Percentiles rank a stretch among this genome's conserved stretches.
phyloP scores from a whole-genome alignment of 2,329 filamentous ascomycete genomes.

The Colletotrichum godetiae region DNA sequence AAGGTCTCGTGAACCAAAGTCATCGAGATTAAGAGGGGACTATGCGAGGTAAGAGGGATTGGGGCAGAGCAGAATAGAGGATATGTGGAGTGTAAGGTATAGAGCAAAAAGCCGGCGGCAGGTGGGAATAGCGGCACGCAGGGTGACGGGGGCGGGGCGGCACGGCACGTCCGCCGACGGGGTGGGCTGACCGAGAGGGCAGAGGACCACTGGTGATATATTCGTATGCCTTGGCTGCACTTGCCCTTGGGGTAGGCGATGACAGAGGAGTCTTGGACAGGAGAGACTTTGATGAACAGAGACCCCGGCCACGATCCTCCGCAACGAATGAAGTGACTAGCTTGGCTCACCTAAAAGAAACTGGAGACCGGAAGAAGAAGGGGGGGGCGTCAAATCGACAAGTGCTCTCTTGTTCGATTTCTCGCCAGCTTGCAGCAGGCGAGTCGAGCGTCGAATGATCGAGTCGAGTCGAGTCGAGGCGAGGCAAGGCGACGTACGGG shows the following conservation, averaged over 20 bases:
- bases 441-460: constrained; percentile 8
- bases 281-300: constrained; percentile 10
- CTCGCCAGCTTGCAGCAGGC: neutral
- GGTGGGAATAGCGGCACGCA: constrained; percentile 35
- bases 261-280: constrained; percentile 21
- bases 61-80: constrained; percentile 22
- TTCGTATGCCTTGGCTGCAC: constrained; percentile 20
- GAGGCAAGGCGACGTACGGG: constrained; percentile 14
- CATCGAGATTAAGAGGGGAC: constrained; percentile 18
- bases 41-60: constrained; percentile 15
- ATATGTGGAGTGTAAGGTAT: constrained; percentile 7
- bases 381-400: constrained; percentile 12
- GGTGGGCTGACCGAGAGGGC: constrained; percentile 16
- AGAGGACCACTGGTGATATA: constrained; percentile 5
- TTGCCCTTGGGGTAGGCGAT: constrained; percentile 13
- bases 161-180: constrained; percentile 6
- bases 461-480: constrained; percentile 2
- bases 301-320: constrained; percentile 29
- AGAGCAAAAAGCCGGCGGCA: constrained; percentile 21
- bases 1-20: constrained; percentile 17
- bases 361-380: constrained; percentile 7
- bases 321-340: constrained; percentile 33
- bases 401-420: constrained; percentile 7
- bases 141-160: constrained; percentile 3
- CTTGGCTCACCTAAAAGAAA: constrained; percentile 33